Base-by-base conservation (phyloP, 2,329 filamentous ascomycete species). In the Curvularia hawaiiensis region DNA sequence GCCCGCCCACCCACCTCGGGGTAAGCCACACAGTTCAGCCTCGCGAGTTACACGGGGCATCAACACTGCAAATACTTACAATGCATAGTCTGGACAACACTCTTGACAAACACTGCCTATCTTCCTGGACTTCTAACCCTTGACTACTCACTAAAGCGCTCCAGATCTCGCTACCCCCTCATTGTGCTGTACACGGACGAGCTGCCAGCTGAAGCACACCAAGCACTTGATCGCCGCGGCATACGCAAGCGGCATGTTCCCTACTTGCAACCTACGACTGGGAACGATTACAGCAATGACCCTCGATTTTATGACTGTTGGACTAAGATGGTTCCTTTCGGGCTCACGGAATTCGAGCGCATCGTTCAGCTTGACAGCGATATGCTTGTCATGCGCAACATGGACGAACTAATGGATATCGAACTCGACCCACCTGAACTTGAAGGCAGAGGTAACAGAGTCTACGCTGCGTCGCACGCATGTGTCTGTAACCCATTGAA, bases 321-420 rank as follows among this genome's bases (percentile, higher is more conserved):
- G 91, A 90, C 84, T 75, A 96, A 96, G 78, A 85, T 96, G 28
- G 85, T 88, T 14, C 86, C 89, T 10, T 96, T 95, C 75, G 87
- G 85, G 18, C 81, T 96, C 35, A 82, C 82, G 20, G 87, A 92
- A 73, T 96, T 93, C 78, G 82, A 88, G 26, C 85, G 92, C 43
- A 85, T 96, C 31, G 89, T 96, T 40, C 90, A 91, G 78, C 83
- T 96, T 54, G 92, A 96, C 77, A 89, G 88, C 69, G 92, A 96
- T 78, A 96, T 96, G 92, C 79, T 96, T 48, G 87, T 91, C 9
- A 77, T 88, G 62, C 82, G 82, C 68, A 95, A 96, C 78, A 96
- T 96, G 90, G 92, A 96, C 75, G 92, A 96, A 79, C 80, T 96
- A 66, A 96, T 96, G 90, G 86, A 90, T n/a, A 67, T 96, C 47